Conservation (phyloP, 225 moss, liverwort and hornwort genomes). For the Asterella californica region DNA sequence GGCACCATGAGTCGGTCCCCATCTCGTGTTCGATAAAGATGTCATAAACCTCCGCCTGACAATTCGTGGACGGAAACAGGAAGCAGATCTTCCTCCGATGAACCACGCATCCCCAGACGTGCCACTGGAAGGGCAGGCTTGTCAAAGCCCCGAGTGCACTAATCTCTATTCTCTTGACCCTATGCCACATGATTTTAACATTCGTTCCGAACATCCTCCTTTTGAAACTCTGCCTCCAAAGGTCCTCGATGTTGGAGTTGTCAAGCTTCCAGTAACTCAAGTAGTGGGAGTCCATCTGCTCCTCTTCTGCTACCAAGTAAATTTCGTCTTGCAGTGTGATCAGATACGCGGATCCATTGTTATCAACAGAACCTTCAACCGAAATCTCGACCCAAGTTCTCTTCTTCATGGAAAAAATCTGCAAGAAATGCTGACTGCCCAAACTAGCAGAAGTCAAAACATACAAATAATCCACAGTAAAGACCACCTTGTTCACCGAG, state of each 20-base stretch:
- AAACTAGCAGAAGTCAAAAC: constrained; percentile 10
- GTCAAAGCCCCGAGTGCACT: neutral
- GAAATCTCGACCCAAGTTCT: constrained; percentile 21
- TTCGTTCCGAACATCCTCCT: neutral
- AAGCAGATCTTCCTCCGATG: constrained; percentile 12
- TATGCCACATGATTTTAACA: constrained; percentile 11
- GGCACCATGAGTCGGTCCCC: neutral
- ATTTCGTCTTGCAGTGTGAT: constrained; percentile 8
- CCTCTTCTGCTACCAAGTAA: constrained; percentile 8
- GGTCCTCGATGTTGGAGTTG: constrained; percentile 10
- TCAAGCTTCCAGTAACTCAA: constrained; percentile 18
- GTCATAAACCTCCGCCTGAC: constrained; percentile 15
- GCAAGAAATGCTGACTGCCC: constrained; percentile 14
- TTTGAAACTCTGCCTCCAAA: constrained; percentile 22
- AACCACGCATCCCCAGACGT: constrained; percentile 14
- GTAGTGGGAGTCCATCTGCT: neutral
- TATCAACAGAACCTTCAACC: constrained; percentile 4
- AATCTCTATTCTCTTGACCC: neutral
- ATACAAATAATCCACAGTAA: constrained; percentile 10
- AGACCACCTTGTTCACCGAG: constrained; percentile 17
- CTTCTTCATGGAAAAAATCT: constrained; percentile 25
- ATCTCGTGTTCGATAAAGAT: constrained; percentile 17
- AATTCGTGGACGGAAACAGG: neutral
- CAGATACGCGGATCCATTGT: constrained; percentile 7
- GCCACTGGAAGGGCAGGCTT: neutral